phyloP scores from a whole-genome alignment of 352 stramenopile genomes.

The Phytophthora hibernalis region DNA sequence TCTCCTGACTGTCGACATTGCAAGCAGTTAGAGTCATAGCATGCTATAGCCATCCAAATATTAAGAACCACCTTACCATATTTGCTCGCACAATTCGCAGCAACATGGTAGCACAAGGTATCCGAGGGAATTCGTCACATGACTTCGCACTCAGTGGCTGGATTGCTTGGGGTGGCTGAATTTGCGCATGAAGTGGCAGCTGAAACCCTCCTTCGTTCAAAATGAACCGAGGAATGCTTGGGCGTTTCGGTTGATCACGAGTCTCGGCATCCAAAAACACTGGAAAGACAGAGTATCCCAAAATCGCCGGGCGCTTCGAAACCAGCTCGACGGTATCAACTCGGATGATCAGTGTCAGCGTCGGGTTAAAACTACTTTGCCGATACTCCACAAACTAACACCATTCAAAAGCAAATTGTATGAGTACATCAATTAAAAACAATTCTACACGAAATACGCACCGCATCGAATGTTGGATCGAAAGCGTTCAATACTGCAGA shows the following conservation, averaged over 20 bases:
- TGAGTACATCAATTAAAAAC: background rate
- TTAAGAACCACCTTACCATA: constrained; percentile 39
- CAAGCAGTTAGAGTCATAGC: background rate
- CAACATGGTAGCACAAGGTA: constrained; percentile 85
- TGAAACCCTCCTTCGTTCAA: constrained; percentile 84
- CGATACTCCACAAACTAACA: constrained; percentile 78
- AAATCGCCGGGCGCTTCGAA: constrained; percentile 59
- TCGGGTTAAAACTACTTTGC: constrained; percentile 78
- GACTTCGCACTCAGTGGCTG: constrained; percentile 44
- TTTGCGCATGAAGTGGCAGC: constrained; percentile 68
- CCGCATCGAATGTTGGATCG: constrained; percentile 58
- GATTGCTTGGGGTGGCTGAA: constrained; percentile 42
- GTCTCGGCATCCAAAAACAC: constrained; percentile 81
- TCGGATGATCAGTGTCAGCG: constrained; percentile 83
- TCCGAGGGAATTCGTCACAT: constrained; percentile 46
- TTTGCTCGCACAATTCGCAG: constrained; percentile 66
- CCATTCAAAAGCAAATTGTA: constrained; percentile 3
- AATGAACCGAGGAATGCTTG: constrained; percentile 57
- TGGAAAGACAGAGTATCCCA: constrained; percentile 79
- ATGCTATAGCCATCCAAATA: background rate
- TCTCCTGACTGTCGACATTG: constrained; percentile 41
- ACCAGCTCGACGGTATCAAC: constrained; percentile 80
- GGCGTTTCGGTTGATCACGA: constrained; percentile 52
- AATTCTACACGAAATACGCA: constrained; percentile 34
- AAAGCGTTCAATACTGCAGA: constrained; percentile 35